Percentiles rank a stretch among this genome's conserved stretches.
Conservation (phyloP, 208 protist species). For the Acanthamoeba healyi region DNA sequence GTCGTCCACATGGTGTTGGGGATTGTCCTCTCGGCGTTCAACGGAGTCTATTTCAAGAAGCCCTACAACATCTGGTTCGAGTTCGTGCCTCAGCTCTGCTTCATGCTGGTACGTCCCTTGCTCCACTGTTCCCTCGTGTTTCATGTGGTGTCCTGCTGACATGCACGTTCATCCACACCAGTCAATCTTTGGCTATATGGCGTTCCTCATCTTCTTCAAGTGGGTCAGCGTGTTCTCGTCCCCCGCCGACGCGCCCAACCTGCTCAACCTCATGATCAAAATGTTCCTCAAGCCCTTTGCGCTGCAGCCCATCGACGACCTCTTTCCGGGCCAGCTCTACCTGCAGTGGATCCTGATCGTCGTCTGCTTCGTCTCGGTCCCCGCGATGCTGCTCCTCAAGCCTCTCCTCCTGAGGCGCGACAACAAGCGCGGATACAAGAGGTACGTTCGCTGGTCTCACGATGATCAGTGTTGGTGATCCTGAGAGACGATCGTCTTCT, state of each 20-base stretch:
- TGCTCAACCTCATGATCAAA: slow-evolving; percentile 95
- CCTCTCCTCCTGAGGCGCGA: slow-evolving; percentile 87
- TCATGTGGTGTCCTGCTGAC: background rate
- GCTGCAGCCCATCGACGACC: slow-evolving; percentile 22
- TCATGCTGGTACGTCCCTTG: slow-evolving; percentile 89
- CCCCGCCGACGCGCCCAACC: slow-evolving; percentile 85
- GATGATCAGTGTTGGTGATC: background rate
- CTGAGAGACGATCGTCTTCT: background rate
- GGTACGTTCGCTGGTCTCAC: background rate
- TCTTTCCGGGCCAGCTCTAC: slow-evolving; percentile 73
- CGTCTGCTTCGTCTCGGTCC: slow-evolving; percentile 91
- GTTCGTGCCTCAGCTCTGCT: slow-evolving; percentile 98
- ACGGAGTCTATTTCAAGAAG: slow-evolving; percentile 94
- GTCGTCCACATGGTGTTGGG: slow-evolving; percentile 97
- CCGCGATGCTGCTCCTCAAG: slow-evolving; percentile 94
- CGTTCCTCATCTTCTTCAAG: slow-evolving; percentile 98
- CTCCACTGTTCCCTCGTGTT: background rate
- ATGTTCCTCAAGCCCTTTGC: slow-evolving; percentile 93
- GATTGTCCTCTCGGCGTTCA: slow-evolving; percentile 94
- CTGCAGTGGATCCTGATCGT: slow-evolving; percentile 92
- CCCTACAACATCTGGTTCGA: slow-evolving; percentile 92
- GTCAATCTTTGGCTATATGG: slow-evolving; percentile 97
- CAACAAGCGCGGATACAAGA: slow-evolving; percentile 73
- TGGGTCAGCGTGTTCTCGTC: slow-evolving; percentile 91
- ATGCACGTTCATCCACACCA: slow-evolving; percentile 7